These are phyloP conservation scores for Fusarium domesticum DNA, from an alignment of 2,329 filamentous ascomycete genomes.

Conservation along the genomic window DNA sequence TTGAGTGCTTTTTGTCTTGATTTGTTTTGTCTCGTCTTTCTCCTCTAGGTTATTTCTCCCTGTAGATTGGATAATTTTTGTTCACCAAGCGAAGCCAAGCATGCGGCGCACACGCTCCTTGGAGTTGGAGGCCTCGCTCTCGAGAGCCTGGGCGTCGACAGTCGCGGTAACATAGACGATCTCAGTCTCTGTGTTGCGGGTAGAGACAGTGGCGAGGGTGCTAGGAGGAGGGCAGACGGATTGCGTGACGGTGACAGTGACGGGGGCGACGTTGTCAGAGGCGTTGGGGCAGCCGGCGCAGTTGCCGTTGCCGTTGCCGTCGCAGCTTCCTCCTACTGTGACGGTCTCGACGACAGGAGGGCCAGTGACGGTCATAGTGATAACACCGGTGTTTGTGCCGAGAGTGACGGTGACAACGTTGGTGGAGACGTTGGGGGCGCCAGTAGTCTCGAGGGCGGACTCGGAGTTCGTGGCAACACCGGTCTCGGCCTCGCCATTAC, in stretches of 20 bases:
- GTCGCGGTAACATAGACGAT: conserved; percentile 28
- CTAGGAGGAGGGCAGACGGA: conserved; percentile 20
- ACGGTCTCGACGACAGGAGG: conserved; percentile 11
- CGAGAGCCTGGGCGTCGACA: conserved; percentile 11
- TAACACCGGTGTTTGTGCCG: conserved; percentile 9
- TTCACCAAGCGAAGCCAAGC: conserved; percentile 18
- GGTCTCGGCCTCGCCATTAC: conserved; percentile 3
- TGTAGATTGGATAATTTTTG: no score
- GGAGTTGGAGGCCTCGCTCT: conserved; percentile 8
- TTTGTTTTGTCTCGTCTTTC: no score
- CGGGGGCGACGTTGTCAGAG: not conserved
- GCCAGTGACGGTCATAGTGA: conserved; percentile 20
- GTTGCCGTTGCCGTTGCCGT: conserved; percentile 2
- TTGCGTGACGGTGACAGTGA: conserved; percentile 14
- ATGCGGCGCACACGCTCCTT: conserved; percentile 20
- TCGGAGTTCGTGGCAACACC: conserved; percentile 13
- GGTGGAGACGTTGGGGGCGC: conserved; percentile 11
- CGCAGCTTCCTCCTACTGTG: conserved; percentile 3
- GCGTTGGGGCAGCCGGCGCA: not conserved
- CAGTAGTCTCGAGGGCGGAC: conserved; percentile 10
- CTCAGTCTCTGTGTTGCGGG: conserved; percentile 18
- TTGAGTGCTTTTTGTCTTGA: no score
- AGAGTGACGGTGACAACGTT: conserved; percentile 16
- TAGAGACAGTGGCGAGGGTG: conserved; percentile 22
- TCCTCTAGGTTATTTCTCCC: conserved; percentile 6